Percentiles rank a stretch among this genome's conserved stretches.
Evolutionary conservation across 192 early-diverging fungal species (phyloP).

Genomic region (Linnemannia schmuckeri): DNA sequence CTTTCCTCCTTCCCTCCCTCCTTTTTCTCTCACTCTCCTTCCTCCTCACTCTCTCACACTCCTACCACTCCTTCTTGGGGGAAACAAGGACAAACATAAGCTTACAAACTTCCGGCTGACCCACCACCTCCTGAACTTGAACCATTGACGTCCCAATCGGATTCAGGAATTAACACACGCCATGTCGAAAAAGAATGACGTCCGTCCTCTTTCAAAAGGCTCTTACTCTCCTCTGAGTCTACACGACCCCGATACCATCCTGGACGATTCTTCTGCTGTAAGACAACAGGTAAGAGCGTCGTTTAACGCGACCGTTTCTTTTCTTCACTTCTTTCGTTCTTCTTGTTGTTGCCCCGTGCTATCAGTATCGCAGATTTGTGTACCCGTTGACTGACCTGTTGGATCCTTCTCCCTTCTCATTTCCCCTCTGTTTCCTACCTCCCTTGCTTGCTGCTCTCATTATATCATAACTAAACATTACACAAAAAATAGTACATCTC

Average conservation of each 20-base stretch:
- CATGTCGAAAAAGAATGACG: slow-evolving; percentile 1
- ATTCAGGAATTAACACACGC: not conserved
- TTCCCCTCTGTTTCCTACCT: not conserved
- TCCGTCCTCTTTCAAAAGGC: not conserved
- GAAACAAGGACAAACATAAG: not conserved
- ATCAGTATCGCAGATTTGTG: not conserved
- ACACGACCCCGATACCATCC: slow-evolving; percentile 1
- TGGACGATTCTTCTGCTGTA: not conserved
- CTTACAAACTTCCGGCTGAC: not conserved
- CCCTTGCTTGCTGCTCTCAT: not conserved
- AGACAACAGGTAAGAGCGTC: not conserved
- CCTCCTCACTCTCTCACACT: slow-evolving; percentile 1
- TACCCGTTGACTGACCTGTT: not conserved
- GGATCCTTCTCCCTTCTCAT: too few relatives aligned
- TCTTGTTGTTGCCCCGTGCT: not conserved
- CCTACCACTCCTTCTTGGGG: not conserved
- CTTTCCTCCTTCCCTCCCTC: not conserved
- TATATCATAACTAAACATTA: not conserved
- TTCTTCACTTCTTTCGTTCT: not conserved
- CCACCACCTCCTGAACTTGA: not conserved
- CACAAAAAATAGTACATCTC: not conserved
- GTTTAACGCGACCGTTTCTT: not conserved
- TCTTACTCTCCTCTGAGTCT: slow-evolving; percentile 2
- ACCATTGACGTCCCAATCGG: not conserved
- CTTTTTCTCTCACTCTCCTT: not conserved